Base-by-base conservation (phyloP, 2,329 filamentous ascomycete genomes). In the Colletotrichum sublineola region DNA sequence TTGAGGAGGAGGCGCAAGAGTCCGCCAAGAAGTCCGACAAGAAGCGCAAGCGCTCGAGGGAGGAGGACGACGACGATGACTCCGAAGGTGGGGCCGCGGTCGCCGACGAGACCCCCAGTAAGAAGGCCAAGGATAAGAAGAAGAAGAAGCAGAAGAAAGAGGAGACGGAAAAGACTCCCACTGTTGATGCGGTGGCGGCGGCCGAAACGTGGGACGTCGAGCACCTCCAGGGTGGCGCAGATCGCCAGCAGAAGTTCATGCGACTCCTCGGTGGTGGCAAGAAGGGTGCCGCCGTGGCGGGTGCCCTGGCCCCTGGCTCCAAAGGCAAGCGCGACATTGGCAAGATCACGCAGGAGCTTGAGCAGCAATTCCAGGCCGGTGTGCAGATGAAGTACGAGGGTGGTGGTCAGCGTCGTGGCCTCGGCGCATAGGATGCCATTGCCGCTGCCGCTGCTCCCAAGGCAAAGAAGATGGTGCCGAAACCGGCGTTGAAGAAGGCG, bases 191-290 rank as follows among this genome's bases (percentile, higher is more conserved):
- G 0, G 71, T 79, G 18, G 79, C 66, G 0, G 72, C 79, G 18
- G 79, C 77, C 3, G 86, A 86, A 77, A 81, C 85, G 74, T 90
- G 88, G 88, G 87, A 89, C 73, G 86, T 89, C 36, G 78, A 81
- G 24, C 84, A 81, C 44, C 82, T 91, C 44, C 85, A 84, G 50
- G 89, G 89, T 42, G 87, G 85, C 31, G 75, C 81, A 24, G 81
- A 82, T 61, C 83, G 89, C 15, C 87, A 89, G 75, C 81, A 82
- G 73, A 91, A 91, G 80, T 90, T 90, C 73, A 79, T 90, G 76
- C 83, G 87, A 42, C 84, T 91, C 1, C 82, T 91, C 5, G 88
- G 88, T 29, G 86, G 82, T 2, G 87, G 85, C 73, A 88, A 87
- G 78, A 80, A 81, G 33, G 81, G 82, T 29, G 79, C 77, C 40